phyloP scores from a whole-genome alignment of 75 land plant species.

The Cupressus sempervirens region DNA sequence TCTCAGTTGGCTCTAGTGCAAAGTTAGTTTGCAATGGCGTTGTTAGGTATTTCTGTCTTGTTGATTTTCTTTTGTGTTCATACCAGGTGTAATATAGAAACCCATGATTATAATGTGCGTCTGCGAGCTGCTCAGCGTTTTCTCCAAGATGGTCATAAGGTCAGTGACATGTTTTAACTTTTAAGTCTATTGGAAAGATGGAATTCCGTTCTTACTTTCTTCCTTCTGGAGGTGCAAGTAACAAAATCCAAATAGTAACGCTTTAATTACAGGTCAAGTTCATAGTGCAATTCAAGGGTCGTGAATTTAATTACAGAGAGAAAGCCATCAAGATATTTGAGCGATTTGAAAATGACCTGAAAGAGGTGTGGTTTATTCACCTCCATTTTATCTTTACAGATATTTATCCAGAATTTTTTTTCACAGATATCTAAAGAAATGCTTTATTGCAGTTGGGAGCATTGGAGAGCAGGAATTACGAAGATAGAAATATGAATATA shows the following conservation, averaged over 20 bases:
- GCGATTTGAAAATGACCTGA: slow-evolving; percentile 69
- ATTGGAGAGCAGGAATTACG: slow-evolving; percentile 48
- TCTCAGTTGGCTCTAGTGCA: neutral
- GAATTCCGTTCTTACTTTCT: neutral
- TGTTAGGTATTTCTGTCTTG: neutral
- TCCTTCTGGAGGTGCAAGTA: neutral
- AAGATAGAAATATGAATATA: slow-evolving; percentile 42
- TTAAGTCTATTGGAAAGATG: neutral
- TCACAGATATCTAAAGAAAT: neutral
- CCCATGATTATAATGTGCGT: slow-evolving; percentile 90
- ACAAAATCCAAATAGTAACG: neutral
- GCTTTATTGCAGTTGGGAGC: slow-evolving; percentile 36
- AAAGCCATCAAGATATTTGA: slow-evolving; percentile 70
- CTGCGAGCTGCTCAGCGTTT: slow-evolving; percentile 74
- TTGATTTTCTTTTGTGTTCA: neutral
- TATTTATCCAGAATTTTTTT: neutral
- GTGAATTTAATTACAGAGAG: slow-evolving; percentile 81
- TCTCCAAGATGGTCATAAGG: slow-evolving; percentile 89
- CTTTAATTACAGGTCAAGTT: slow-evolving; percentile 70
- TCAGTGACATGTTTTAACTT: slow-evolving; percentile 14
- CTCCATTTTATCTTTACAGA: neutral
- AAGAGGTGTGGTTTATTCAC: slow-evolving; percentile 54
- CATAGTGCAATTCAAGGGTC: slow-evolving; percentile 82
- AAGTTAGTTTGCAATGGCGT: neutral
- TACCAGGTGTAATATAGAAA: slow-evolving; percentile 82